Percentiles rank a stretch among this genome's conserved stretches.
These are phyloP conservation scores for Kluyveromyces starmeri DNA, from an alignment of 805 yeast species.

Conservation along the genomic window DNA sequence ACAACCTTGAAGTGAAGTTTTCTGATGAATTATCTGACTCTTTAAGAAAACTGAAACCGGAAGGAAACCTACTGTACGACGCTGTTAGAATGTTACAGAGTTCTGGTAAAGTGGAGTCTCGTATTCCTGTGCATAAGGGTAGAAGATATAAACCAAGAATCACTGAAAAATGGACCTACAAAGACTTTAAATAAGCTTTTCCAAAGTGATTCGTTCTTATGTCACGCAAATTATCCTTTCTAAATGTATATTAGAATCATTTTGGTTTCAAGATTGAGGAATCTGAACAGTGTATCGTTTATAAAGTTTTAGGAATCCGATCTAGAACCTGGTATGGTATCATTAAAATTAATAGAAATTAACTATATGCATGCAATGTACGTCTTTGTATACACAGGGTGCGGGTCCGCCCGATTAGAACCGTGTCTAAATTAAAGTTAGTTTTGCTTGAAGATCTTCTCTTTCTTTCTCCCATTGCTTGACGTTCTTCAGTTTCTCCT, in stretches of 20 bases:
- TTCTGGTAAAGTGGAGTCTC: constrained; percentile 77
- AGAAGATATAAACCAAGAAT: constrained; percentile 64
- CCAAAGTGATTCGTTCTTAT: too few species aligned
- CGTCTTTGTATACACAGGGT: too few species aligned
- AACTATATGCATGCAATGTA: background rate
- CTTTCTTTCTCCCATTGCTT: constrained; percentile 53
- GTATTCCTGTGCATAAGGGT: constrained; percentile 54
- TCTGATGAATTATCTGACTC: constrained; percentile 85
- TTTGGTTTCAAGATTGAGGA: too few species aligned
- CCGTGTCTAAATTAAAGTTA: too few species aligned
- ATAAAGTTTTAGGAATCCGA: background rate
- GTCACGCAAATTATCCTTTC: too few species aligned
- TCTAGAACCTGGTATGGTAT: background rate
- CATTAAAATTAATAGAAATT: too few species aligned
- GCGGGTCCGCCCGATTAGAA: too few species aligned
- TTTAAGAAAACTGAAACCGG: constrained; percentile 76
- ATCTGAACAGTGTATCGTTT: too few species aligned
- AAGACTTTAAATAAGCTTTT: constrained; percentile 59
- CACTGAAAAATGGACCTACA: constrained; percentile 89
- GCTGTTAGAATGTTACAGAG: constrained; percentile 75
- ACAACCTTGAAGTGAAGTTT: constrained; percentile 63
- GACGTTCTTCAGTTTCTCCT: constrained; percentile 50
- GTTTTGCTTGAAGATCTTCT: constrained; percentile 39
- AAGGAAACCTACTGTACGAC: constrained; percentile 79
- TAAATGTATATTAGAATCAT: too few species aligned